phyloP scores from a whole-genome alignment of 192 early-diverging fungal genomes.

The Phlyctochytrium planicorne region DNA sequence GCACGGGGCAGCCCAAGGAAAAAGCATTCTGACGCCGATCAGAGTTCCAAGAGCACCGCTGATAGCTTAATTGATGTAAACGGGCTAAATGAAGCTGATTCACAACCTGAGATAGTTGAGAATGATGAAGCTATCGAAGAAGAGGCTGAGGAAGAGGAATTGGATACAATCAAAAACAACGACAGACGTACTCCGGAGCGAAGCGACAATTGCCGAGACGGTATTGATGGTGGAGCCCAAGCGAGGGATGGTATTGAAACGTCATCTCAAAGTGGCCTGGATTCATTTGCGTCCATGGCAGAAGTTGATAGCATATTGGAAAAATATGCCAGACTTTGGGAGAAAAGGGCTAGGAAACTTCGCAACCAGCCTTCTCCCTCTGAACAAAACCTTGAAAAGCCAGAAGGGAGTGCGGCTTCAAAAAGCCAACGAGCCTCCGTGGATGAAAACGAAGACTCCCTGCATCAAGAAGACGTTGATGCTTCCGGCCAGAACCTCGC shows the following conservation, averaged over 20 bases:
- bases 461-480: background rate
- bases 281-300: constrained; percentile 22
- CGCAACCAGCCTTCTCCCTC: constrained; percentile 15
- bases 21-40: background rate
- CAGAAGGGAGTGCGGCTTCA: background rate
- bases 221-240: background rate
- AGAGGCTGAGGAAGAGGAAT: constrained; percentile 11
- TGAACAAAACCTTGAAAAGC: background rate
- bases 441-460: background rate
- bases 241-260: background rate
- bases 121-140: constrained; percentile 13
- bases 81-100: background rate
- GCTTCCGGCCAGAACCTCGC: background rate
- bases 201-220: no score
- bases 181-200: background rate
- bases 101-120: background rate
- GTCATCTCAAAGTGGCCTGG: background rate
- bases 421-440: background rate
- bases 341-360: constrained; percentile 17
- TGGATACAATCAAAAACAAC: constrained; percentile 1
- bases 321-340: constrained; percentile 34
- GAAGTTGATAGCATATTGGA: constrained; percentile 37
- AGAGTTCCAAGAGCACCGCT: background rate
- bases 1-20: background rate
- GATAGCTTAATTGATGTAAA: background rate